These are phyloP conservation scores for Allodekkera sacchari DNA, from an alignment of 805 yeast species.

Conservation along the genomic window DNA sequence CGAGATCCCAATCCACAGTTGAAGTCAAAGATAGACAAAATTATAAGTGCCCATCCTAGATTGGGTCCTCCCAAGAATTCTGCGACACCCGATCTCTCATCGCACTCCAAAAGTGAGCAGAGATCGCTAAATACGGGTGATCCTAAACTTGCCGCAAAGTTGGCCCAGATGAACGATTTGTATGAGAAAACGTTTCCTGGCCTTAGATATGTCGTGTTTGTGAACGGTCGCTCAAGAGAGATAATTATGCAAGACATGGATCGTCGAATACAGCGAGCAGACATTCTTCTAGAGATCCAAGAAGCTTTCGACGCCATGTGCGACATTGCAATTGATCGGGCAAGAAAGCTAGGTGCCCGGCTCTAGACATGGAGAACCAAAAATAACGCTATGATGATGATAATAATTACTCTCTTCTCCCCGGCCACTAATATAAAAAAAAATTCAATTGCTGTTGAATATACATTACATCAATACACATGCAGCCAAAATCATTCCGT, in stretches of 20 bases:
- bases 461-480: too few relatives aligned
- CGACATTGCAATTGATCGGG: slow-evolving; percentile 79
- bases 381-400: too few relatives aligned
- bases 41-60: slow-evolving; percentile 89
- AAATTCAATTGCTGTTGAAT: too few relatives aligned
- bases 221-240: slow-evolving; percentile 67
- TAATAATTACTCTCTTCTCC: too few relatives aligned
- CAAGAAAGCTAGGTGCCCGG: slow-evolving; percentile 39
- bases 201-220: slow-evolving; percentile 79
- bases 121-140: slow-evolving; percentile 43
- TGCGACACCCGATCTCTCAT: slow-evolving; percentile 39
- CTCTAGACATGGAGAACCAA: too few relatives aligned
- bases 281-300: slow-evolving; percentile 44
- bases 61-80: slow-evolving; percentile 51
- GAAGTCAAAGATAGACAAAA: slow-evolving; percentile 25
- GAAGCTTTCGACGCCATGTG: slow-evolving; percentile 86
- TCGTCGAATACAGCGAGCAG: slow-evolving; percentile 46
- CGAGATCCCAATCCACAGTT: not conserved
- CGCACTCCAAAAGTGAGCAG: slow-evolving; percentile 68
- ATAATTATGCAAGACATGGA: slow-evolving; percentile 59
- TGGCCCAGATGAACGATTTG: slow-evolving; percentile 43
- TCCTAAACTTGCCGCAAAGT: slow-evolving; percentile 40
- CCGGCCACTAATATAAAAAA: too few relatives aligned
- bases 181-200: slow-evolving; percentile 48
- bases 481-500: too few relatives aligned